Conservation (phyloP, 805 yeast species). For the Clavispora fructus region DNA sequence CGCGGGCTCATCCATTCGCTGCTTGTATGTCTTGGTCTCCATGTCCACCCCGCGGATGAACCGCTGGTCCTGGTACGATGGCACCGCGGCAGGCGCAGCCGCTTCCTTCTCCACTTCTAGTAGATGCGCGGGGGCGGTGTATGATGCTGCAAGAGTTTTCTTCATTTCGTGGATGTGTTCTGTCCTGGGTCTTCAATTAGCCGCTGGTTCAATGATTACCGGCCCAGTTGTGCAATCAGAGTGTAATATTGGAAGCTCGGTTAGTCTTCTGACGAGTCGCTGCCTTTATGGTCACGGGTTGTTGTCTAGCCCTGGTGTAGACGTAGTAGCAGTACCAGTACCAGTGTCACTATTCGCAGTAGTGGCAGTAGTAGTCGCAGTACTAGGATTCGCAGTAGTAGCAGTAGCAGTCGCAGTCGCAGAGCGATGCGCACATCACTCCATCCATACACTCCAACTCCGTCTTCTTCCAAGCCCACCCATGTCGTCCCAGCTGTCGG, state of each 20-base stretch:
- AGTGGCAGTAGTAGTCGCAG: too few relatives aligned
- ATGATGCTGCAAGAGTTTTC: conserved; percentile 31
- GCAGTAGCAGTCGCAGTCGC: too few relatives aligned
- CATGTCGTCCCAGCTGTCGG: conserved; percentile 32
- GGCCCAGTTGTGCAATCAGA: too few relatives aligned
- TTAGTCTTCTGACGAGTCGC: too few relatives aligned
- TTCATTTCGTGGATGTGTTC: not conserved
- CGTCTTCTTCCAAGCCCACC: too few relatives aligned
- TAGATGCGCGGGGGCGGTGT: conserved; percentile 27
- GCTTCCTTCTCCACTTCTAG: conserved; percentile 20
- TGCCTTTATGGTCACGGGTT: too few relatives aligned
- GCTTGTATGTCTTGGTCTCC: conserved; percentile 10
- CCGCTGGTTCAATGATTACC: too few relatives aligned
- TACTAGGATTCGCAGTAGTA: too few relatives aligned
- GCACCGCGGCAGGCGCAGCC: conserved; percentile 15
- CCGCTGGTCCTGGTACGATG: conserved; percentile 42
- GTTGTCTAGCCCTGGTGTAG: too few relatives aligned
- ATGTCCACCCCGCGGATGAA: conserved; percentile 21
- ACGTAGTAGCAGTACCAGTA: too few relatives aligned
- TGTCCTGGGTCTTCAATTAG: not conserved
- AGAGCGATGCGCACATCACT: not conserved
- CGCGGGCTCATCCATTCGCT: conserved; percentile 11
- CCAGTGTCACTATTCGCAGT: too few relatives aligned
- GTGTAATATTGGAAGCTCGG: too few relatives aligned
- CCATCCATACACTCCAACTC: not conserved